phyloP scores from a whole-genome alignment of 83 land plant species.

The Isoetes engelmannii region DNA sequence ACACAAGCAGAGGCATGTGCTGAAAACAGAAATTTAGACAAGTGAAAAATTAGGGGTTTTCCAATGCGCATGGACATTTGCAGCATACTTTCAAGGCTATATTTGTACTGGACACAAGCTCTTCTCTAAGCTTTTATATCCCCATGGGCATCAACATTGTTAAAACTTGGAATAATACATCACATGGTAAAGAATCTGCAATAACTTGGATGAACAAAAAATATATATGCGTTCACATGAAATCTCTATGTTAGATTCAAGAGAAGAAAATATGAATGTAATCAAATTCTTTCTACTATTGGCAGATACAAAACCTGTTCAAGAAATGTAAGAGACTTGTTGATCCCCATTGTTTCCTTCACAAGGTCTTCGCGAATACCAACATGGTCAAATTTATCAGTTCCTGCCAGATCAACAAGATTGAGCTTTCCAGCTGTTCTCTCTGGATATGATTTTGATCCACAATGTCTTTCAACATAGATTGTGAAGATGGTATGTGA shows the following conservation, averaged over 20 bases:
- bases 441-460: conserved; percentile 16
- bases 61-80: no score
- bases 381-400: conserved; percentile 16
- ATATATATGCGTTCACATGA: background rate
- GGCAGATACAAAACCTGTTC: conserved; percentile 25
- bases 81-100: no score
- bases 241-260: background rate
- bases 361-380: conserved; percentile 13
- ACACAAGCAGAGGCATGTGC: no score
- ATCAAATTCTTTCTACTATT: background rate
- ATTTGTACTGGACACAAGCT: no score
- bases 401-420: conserved; percentile 38
- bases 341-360: conserved; percentile 27
- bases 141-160: no score
- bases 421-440: conserved; percentile 35
- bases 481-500: conserved; percentile 40
- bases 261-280: background rate
- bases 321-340: conserved; percentile 40
- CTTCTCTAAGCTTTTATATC: no score
- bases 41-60: no score
- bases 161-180: no score
- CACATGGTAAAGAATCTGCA: no score
- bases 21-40: no score
- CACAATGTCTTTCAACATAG: conserved; percentile 30
- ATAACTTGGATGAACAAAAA: background rate